Base-by-base conservation (phyloP, 2,329 filamentous ascomycete genomes). In the Karstenula rhodostoma region DNA sequence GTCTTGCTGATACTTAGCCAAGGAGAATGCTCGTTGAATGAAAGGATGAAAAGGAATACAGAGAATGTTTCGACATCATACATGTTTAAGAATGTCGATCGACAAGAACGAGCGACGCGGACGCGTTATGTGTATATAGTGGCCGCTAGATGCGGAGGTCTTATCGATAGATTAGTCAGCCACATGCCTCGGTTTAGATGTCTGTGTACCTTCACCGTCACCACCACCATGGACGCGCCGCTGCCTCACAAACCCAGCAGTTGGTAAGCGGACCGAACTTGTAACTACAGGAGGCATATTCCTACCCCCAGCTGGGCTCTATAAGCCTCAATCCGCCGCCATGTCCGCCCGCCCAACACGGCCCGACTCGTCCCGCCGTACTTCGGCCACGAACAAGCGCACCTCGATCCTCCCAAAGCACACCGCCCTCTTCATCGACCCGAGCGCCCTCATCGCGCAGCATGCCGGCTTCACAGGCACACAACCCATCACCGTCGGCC, bases 401-500 rank as follows among this genome's bases (percentile, higher is more conserved):
- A 66, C 71, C 23, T 76, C 75, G 9, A 62, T 73, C 58, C 75
- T 79, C 65, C 76, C 73, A 25, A 78, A 75, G 61, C 79, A 81
- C 25, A 59, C 64, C 8, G 72, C 70, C 6, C 70, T 77, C 35
- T 74, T 73, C 58, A 75, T 85, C 64, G 80, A 85, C 72, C 77
- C 81, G 33, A 74, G 77, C 4, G 81, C 81, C 55, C 77, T 84
- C 53, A 77, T 85, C 54, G 80, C 81, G 5, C 79, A 82, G 44
- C 82, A 83, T 67, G 82, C 80, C 3, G 73, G 79, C 37, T 70
- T 84, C 19, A 87, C 79, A n/a, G 95, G 95, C 65, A 88, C 86
- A 2, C 86, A 96, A 74, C 89, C 88, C 1, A 92, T 99, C 64
- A 89, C 87, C 47, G 88, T 98, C 64, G 89, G 89, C 58, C 85